Evolutionary conservation across 1,139 yeast genomes (phyloP), one percentile per base, ranked within the genome.

Genomic region (Taphrina wiesneri): DNA sequence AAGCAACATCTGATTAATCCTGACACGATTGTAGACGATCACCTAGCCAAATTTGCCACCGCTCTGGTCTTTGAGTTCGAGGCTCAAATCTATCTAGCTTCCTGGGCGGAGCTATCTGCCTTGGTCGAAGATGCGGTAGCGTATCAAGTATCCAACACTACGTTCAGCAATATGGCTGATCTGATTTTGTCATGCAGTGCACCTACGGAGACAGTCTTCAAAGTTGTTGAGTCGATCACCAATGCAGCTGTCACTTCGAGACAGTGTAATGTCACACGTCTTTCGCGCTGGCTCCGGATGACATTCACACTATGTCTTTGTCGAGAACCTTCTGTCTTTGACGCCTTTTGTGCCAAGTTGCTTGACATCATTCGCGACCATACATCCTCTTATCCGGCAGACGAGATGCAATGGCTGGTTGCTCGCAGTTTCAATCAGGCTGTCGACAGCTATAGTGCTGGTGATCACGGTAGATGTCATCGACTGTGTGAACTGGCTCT

Each of bases 321-420:
- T 3, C 67, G 66, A 9, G 64, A 60, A 3, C 39, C 26, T 6
- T 2, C 30, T 9, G 26, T n/a, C 9, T 43, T 41, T 17, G 51
- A 49, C 11, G 28, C 36, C 6, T 49, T 49, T 17, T 28, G 36
- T 13, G 11, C 43, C 26, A 61, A 60, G 46, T 17, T 63, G 43
- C 25, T 52, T 3, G n/a, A 63, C 21, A 45, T 56, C 23, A 34
- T 63, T 41, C 56, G 57, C 13, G 45, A 34, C n/a, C 26, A 63
- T 43, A 26, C 43, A 6, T 52, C 41, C 13, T 45, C 60, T 21
- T 69, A 69, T 56, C 71, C 71, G 9, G 21, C 3, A 15, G 71
- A 69, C 36, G 71, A 69, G 39, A 45, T 67, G 1, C 70, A 68
- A 19, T 68, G 70, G 70, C 63, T 69, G 6, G 66, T 69, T 5